Conservation (phyloP, 768 basidiomycete genomes). For the Leccinum disarticulatum region DNA sequence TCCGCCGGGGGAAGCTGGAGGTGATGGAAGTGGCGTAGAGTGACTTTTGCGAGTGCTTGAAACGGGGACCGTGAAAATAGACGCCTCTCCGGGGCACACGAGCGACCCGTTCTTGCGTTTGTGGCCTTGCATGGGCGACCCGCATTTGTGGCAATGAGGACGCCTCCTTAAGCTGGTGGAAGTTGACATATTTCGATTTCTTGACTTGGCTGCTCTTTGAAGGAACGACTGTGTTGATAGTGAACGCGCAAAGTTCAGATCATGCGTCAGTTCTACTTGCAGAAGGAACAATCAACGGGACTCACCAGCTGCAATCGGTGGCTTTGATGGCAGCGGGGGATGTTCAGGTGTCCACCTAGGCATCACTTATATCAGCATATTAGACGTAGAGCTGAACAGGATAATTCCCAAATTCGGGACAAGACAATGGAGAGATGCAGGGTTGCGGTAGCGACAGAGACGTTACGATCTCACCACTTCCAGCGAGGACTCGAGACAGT, state of each 20-base stretch:
- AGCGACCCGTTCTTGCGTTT: conserved; percentile 32
- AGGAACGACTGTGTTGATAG: background rate
- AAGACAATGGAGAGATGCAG: conserved; percentile 14
- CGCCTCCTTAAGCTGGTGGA: conserved; percentile 32
- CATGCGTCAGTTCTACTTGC: conserved; percentile 3
- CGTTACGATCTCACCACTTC: conserved; percentile 2
- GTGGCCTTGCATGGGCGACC: conserved; percentile 34
- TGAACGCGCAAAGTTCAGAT: background rate
- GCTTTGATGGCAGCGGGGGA: conserved; percentile 25
- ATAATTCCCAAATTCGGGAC: conserved; percentile 24
- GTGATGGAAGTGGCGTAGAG: conserved; percentile 26
- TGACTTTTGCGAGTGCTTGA: conserved; percentile 18
- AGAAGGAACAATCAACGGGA: conserved; percentile 1
- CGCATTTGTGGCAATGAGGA: conserved; percentile 36
- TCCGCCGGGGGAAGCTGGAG: conserved; percentile 27
- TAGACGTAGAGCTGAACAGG: conserved; percentile 8
- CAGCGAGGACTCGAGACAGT: background rate
- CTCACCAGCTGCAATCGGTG: conserved; percentile 29
- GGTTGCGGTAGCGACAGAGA: conserved; percentile 26
- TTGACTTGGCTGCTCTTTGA: conserved; percentile 5
- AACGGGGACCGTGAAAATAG: conserved; percentile 15
- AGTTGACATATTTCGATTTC: conserved; percentile 23
- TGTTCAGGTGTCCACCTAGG: conserved; percentile 2
- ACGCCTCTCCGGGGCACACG: conserved; percentile 26
- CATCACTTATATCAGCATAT: conserved; percentile 26